phyloP scores from a whole-genome alignment of 139 green algal genomes.

The Chlorella sorokiniana region DNA sequence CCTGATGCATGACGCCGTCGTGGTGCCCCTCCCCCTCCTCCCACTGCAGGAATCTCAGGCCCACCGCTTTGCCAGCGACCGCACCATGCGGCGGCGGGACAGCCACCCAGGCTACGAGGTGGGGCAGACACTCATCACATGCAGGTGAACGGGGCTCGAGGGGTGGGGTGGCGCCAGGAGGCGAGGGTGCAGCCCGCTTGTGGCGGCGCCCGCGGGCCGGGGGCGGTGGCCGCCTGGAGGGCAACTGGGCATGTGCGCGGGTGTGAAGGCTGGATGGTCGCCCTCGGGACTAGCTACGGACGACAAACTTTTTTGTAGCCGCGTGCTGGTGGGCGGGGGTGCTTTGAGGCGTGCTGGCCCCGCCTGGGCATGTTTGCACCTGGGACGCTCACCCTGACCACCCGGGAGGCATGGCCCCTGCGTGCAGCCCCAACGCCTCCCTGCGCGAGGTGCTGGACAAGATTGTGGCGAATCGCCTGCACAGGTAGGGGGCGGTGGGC shows the following conservation, averaged over 20 bases:
- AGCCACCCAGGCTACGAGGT: slow-evolving; percentile 62
- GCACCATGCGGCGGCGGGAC: slow-evolving; percentile 46
- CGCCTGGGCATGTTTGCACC: neutral
- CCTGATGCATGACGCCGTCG: neutral
- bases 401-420: neutral
- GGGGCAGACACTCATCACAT: slow-evolving; percentile 66
- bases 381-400: neutral
- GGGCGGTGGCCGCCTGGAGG: neutral
- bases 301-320: no score
- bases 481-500: slow-evolving; percentile 45
- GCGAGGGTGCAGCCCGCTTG: neutral
- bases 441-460: slow-evolving; percentile 66
- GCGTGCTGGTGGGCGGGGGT: no score
- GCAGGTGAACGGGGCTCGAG: slow-evolving; percentile 5
- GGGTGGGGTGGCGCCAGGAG: neutral
- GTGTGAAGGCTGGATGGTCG: no score
- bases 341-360: no score
- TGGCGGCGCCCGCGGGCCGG: neutral
- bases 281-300: no score
- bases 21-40: neutral
- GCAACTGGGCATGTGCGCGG: no score
- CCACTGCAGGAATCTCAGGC: slow-evolving; percentile 28
- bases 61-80: slow-evolving; percentile 54
- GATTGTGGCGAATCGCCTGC: slow-evolving; percentile 66
- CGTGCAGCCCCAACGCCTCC: slow-evolving; percentile 32